Conservation (phyloP, 164 flowering plant genomes). For the Amborella trichopoda region DNA sequence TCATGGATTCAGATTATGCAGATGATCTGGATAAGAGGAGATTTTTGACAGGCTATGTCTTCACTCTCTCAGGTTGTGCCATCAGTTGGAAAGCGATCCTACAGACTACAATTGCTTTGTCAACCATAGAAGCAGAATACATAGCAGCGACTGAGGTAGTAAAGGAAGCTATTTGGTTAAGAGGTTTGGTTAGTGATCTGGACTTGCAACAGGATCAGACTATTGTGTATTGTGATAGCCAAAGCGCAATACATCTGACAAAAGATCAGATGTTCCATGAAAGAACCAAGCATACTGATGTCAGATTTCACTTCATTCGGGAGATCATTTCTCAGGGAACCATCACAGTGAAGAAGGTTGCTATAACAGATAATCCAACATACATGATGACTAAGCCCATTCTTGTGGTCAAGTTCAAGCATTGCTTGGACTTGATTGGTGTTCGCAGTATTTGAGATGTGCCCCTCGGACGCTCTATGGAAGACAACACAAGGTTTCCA, state of each 20-base stretch:
- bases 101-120: background rate
- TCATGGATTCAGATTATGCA: background rate
- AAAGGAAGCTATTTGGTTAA: background rate
- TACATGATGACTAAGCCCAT: background rate
- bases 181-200: background rate
- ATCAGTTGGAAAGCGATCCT: background rate
- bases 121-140: conserved; percentile 3
- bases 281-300: background rate
- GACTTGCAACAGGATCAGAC: background rate
- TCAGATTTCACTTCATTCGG: background rate
- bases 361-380: background rate
- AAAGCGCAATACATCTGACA: background rate
- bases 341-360: background rate
- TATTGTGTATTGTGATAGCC: background rate
- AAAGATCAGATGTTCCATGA: too few species aligned
- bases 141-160: background rate
- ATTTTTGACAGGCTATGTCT: background rate
- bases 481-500: background rate
- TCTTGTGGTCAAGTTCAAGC: background rate
- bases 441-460: background rate
- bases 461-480: background rate
- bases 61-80: background rate
- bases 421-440: background rate
- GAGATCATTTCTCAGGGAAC: background rate
- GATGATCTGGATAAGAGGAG: background rate